phyloP scores from a whole-genome alignment of 1,139 yeast genomes.

The Scheffersomyces cryptocercus region DNA sequence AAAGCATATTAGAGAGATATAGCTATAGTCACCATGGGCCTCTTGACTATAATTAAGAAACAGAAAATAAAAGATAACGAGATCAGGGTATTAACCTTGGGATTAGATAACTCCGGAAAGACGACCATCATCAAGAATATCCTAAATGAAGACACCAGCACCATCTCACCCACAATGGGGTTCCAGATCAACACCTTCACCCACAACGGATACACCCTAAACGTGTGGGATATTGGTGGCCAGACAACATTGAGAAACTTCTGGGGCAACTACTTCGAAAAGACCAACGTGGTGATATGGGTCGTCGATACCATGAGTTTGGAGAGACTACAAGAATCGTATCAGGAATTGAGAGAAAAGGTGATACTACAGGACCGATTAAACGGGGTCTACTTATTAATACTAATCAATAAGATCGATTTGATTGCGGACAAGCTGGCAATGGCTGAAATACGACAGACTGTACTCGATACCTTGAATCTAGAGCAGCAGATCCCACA shows the following conservation, averaged over 20 bases:
- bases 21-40: slow-evolving; percentile 60
- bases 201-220: slow-evolving; percentile 32
- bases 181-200: slow-evolving; percentile 49
- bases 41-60: slow-evolving; percentile 75
- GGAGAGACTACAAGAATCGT: slow-evolving; percentile 66
- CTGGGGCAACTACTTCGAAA: slow-evolving; percentile 91
- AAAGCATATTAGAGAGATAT: too few species aligned
- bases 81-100: slow-evolving; percentile 71
- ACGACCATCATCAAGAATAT: slow-evolving; percentile 73
- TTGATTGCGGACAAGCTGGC: slow-evolving; percentile 22
- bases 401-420: slow-evolving; percentile 62
- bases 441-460: slow-evolving; percentile 16
- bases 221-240: slow-evolving; percentile 89
- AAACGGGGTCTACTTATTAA: slow-evolving; percentile 60
- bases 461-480: slow-evolving; percentile 23
- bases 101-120: slow-evolving; percentile 89
- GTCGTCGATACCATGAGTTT: slow-evolving; percentile 75
- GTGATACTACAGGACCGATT: slow-evolving; percentile 69
- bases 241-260: slow-evolving; percentile 75
- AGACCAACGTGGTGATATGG: slow-evolving; percentile 85
- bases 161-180: slow-evolving; percentile 54
- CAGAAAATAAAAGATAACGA: slow-evolving; percentile 82
- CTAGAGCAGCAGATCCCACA: slow-evolving; percentile 24
- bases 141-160: slow-evolving; percentile 48
- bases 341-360: slow-evolving; percentile 57